phyloP scores from a whole-genome alignment of 495 filamentous ascomycete genomes.

The Penicillium cataractarum region DNA sequence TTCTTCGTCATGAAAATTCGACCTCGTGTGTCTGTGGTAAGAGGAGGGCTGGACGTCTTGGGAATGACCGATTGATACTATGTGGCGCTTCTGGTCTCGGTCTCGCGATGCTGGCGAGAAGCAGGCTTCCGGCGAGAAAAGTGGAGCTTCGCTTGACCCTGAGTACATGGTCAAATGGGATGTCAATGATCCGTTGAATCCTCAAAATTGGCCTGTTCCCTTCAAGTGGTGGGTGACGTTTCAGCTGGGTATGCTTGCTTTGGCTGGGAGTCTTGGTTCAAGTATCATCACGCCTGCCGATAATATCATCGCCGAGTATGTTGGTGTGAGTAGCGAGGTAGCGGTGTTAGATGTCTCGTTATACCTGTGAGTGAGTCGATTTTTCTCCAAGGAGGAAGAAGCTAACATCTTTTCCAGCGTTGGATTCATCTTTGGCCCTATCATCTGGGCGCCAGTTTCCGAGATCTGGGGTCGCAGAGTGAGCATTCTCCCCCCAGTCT shows the following conservation, averaged over 20 bases:
- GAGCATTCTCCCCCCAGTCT: conserved; percentile 51
- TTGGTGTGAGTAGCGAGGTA: conserved; percentile 40
- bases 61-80: background rate
- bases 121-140: background rate
- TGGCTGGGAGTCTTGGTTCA: conserved; percentile 52
- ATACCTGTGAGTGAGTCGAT: conserved; percentile 2
- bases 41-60: background rate
- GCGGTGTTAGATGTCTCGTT: conserved; percentile 10
- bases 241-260: conserved; percentile 52
- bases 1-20: background rate
- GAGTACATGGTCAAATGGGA: conserved; percentile 18
- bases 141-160: background rate
- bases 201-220: conserved; percentile 45
- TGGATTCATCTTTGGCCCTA: conserved; percentile 32
- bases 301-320: conserved; percentile 38
- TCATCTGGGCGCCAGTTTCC: conserved; percentile 43
- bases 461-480: conserved; percentile 47
- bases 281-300: conserved; percentile 55
- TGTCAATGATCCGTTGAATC: conserved; percentile 35
- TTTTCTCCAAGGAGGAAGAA: too few species aligned
- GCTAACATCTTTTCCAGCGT: conserved; percentile 5
- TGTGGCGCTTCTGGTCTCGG: conserved; percentile 1
- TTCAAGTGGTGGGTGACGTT: conserved; percentile 56
- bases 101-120: background rate
- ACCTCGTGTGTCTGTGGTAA: background rate